Evolutionary conservation across 164 flowering plant genomes (phyloP), one percentile per base, ranked within the genome.

Genomic region (Hamamelis virginiana): DNA sequence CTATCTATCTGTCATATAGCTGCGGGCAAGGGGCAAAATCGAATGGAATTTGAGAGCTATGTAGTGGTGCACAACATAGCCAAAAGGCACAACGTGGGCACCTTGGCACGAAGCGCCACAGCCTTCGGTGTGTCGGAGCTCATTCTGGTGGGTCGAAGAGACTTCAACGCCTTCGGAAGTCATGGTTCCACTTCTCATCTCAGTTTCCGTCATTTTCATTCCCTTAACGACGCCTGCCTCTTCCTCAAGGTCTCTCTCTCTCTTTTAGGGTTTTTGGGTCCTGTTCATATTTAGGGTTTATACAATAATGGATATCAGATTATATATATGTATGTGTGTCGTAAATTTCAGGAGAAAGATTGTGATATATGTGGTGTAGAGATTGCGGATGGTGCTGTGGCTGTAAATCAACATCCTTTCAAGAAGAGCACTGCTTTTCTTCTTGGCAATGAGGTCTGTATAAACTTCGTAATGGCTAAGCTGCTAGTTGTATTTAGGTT

Each of bases 311-410:
- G 69, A 33, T 53, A 38, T 63, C 18, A 6, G n/a, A 22, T 61
- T 43, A 33, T 38, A 61, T 22, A 25, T 61, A 5, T 10, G 11
- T 21, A 57, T 22, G 4, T 60, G 43, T 60, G 14, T 15, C 14
- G 28, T 33, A 3, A n/a, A 51, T 64, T 63, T 25, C 69, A 91
- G 90, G 91, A 84, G 68, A 89, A 68, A 62, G 91, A 88, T 69
- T 91, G 94, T 72, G 99, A 91, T 77, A 96, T 96, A 18, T 96
- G 99, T 62, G 99, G 98, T 1, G 97, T 93, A 0, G 99, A 96
- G 82, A 96, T 96, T 28, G 72, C 94, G 0, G 89, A 89, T 26
- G 81, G 79, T 26, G 94, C 99, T 38, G 51, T 83, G n/a, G 72
- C 95, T 41, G 97, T 96, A 8, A 87, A 83, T 75, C 82, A 83